Evolutionary conservation across 306 rosid species (phyloP).

Genomic region (Vigna reflexopilosa): DNA sequence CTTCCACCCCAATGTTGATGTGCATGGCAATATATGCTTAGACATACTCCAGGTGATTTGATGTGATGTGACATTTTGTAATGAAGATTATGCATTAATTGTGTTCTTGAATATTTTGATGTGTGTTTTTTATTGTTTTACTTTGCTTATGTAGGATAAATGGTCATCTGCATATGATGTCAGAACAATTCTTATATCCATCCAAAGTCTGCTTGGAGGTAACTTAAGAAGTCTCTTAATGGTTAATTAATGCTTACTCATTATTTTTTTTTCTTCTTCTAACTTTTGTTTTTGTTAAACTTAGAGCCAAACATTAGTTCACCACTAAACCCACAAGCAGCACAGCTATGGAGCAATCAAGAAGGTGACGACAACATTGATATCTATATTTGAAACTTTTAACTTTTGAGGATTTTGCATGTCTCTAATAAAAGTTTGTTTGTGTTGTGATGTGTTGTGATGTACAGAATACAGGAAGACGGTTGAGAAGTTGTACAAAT

Average conservation of each 20-base stretch:
- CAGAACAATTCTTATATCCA: slow-evolving; percentile 49
- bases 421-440: not conserved
- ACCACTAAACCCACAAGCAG: slow-evolving; percentile 95
- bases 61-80: not conserved
- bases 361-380: slow-evolving; percentile 80
- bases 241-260: not conserved
- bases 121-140: not conserved
- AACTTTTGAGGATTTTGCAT: not conserved
- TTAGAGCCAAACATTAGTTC: slow-evolving; percentile 92
- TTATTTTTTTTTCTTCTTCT: not conserved
- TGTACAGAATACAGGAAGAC: slow-evolving; percentile 85
- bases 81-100: not conserved
- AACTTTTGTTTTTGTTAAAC: not conserved
- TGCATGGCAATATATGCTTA: slow-evolving; percentile 87
- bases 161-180: slow-evolving; percentile 50
- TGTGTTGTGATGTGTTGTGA: not conserved
- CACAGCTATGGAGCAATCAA: slow-evolving; percentile 93
- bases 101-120: not conserved
- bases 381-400: not conserved
- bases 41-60: slow-evolving; percentile 90
- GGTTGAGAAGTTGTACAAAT: slow-evolving; percentile 94
- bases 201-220: slow-evolving; percentile 76
- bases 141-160: slow-evolving; percentile 23
- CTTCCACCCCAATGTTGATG: slow-evolving; percentile 94
- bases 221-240: not conserved